A percentile compares a stretch with the other conserved stretches of the same genome.
Evolutionary conservation across 2,329 filamentous ascomycete genomes (phyloP).

Genomic region (Alternaria sp.): DNA sequence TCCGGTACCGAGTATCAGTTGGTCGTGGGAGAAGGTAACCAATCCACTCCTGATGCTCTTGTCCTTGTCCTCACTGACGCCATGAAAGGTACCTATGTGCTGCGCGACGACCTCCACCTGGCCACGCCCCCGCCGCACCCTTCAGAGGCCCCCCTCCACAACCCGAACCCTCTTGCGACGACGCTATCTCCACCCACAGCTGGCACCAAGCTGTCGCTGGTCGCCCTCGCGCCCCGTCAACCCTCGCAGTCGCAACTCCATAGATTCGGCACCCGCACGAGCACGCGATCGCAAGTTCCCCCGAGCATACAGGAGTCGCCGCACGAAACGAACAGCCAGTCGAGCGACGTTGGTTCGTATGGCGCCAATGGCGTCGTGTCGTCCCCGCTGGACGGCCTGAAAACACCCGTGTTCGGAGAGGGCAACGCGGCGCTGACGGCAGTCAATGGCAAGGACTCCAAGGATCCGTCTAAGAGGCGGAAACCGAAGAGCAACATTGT

Average conservation of each 20-base stretch:
- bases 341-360: constrained; percentile 57
- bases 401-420: constrained; percentile 79
- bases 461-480: constrained; percentile 72
- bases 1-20: constrained; percentile 86
- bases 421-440: constrained; percentile 76
- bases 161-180: constrained; percentile 90
- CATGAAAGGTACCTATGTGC: constrained; percentile 78
- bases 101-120: constrained; percentile 89
- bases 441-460: constrained; percentile 71
- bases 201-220: constrained; percentile 83
- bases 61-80: constrained; percentile 31
- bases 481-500: constrained; percentile 99
- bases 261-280: constrained; percentile 53
- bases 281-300: constrained; percentile 54
- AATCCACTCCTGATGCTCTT: constrained; percentile 7
- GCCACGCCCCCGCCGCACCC: constrained; percentile 95
- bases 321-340: constrained; percentile 55
- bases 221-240: constrained; percentile 69
- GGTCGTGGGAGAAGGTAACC: constrained; percentile 86
- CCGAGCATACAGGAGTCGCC: constrained; percentile 58
- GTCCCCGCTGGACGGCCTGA: constrained; percentile 42
- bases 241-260: constrained; percentile 55
- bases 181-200: constrained; percentile 81
- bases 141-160: constrained; percentile 85
- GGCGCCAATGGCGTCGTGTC: constrained; percentile 48